Percentiles rank a stretch among this genome's conserved stretches.
Evolutionary conservation across 2,329 filamentous ascomycete genomes (phyloP).

Genomic region (Xylogone sp.): DNA sequence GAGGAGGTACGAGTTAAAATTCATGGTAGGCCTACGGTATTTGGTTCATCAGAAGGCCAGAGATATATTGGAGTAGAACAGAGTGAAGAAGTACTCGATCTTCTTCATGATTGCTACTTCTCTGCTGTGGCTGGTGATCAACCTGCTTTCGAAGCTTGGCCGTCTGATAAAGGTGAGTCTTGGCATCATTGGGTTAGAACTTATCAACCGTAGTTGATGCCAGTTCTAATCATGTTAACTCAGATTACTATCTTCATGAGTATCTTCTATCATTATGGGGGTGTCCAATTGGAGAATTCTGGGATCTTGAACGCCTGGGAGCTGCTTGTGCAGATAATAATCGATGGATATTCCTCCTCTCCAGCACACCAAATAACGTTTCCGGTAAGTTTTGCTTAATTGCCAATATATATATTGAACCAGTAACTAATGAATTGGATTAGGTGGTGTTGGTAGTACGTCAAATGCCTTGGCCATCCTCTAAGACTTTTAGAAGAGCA

Average conservation of each 20-base stretch:
- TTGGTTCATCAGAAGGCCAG: conserved; percentile 23
- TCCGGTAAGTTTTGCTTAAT: conserved; percentile 27
- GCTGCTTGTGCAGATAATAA: conserved; percentile 10
- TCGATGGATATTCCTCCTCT: conserved; percentile 19
- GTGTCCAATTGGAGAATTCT: conserved; percentile 19
- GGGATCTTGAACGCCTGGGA: conserved; percentile 18
- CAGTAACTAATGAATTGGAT: conserved; percentile 27
- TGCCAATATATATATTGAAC: conserved; percentile 13
- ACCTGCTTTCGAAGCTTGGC: conserved; percentile 30
- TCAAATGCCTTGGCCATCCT: conserved; percentile 39
- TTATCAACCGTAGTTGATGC: too few relatives aligned
- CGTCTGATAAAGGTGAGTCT: conserved; percentile 8
- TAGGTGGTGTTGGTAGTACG: conserved; percentile 42
- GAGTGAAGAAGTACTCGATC: conserved; percentile 35
- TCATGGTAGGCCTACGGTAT: too few relatives aligned
- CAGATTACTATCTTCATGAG: conserved; percentile 15
- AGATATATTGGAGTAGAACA: conserved; percentile 42
- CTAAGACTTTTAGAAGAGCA: neutral
- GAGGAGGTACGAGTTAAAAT: too few relatives aligned
- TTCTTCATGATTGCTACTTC: conserved; percentile 32
- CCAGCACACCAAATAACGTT: conserved; percentile 26
- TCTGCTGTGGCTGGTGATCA: conserved; percentile 36
- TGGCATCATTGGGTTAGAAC: too few relatives aligned
- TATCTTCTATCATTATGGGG: conserved; percentile 19
- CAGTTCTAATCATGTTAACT: neutral